Evolutionary conservation across 108 stramenopile species (phyloP).

Genomic region (Nitzschia sp.): DNA sequence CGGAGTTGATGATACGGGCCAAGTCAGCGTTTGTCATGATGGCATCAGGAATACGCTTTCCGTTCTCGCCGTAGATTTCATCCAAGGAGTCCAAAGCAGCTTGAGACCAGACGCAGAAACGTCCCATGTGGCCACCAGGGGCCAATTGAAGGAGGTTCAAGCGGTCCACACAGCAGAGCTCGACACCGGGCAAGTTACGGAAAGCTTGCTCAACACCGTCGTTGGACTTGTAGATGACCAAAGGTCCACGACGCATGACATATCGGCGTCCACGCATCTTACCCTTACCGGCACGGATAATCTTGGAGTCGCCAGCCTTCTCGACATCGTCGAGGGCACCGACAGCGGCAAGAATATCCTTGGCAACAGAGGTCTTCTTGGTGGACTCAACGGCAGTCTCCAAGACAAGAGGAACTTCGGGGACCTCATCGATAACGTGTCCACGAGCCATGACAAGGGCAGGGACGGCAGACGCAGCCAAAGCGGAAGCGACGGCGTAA

Average conservation of each 20-base stretch:
- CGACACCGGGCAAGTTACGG: conserved; percentile 98
- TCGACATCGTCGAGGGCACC: conserved; percentile 96
- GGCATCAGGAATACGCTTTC: conserved; percentile 86
- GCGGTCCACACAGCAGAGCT: conserved; percentile 93
- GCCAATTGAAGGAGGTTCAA: conserved; percentile 97
- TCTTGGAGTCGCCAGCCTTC: conserved; percentile 93
- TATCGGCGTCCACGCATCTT: conserved; percentile 99
- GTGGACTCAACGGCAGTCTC: conserved; percentile 79
- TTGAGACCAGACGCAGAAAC: conserved; percentile 98
- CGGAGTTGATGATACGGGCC: conserved; percentile 97
- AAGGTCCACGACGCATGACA: conserved; percentile 94
- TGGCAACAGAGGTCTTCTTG: conserved; percentile 89
- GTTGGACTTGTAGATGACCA: conserved; percentile 93
- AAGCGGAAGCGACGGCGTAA: conserved; percentile 96
- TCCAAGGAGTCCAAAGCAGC: conserved; percentile 95
- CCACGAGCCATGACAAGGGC: conserved; percentile 99
- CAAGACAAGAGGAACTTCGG: conserved; percentile 97
- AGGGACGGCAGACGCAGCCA: conserved; percentile 97
- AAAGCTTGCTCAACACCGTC: conserved; percentile 93
- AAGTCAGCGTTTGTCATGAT: conserved; percentile 98
- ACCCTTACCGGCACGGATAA: conserved; percentile 97
- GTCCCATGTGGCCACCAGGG: conserved; percentile 99
- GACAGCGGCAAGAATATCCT: conserved; percentile 86
- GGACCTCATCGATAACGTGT: conserved; percentile 94
- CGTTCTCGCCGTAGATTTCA: conserved; percentile 89